Evolutionary conservation across 2,329 filamentous ascomycete species (phyloP).

Genomic region (Aureobasidium sp.): DNA sequence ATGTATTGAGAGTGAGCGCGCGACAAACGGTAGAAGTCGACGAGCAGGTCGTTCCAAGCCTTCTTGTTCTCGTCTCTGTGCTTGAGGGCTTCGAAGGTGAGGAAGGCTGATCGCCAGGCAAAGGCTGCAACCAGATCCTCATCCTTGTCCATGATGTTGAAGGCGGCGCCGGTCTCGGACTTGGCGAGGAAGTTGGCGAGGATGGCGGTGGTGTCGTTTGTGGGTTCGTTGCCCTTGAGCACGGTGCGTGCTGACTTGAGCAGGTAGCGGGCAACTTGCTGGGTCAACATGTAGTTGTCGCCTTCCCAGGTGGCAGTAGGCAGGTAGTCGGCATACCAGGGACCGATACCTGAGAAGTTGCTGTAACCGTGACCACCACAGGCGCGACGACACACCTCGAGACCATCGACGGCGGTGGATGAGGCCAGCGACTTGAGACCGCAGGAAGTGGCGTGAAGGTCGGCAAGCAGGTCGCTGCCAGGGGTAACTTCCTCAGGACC

Average conservation of each 20-base stretch:
- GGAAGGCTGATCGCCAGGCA: constrained; percentile 64
- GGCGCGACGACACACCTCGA: constrained; percentile 65
- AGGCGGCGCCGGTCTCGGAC: constrained; percentile 62
- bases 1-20: constrained; percentile 71
- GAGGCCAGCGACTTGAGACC: constrained; percentile 66
- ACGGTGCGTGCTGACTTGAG: constrained; percentile 67
- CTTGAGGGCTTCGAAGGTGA: constrained; percentile 68
- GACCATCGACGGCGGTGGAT: constrained; percentile 63
- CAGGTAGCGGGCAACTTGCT: constrained; percentile 69
- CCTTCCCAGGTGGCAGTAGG: constrained; percentile 67
- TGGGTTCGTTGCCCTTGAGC: constrained; percentile 52
- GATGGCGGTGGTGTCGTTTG: constrained; percentile 61
- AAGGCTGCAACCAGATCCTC: constrained; percentile 65
- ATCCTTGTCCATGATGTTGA: constrained; percentile 64
- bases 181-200: constrained; percentile 56
- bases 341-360: constrained; percentile 66
- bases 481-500: constrained; percentile 60
- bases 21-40: constrained; percentile 69
- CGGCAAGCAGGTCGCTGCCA: constrained; percentile 60
- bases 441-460: constrained; percentile 69
- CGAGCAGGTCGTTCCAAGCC: constrained; percentile 67
- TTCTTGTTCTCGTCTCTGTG: constrained; percentile 67
- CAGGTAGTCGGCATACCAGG: constrained; percentile 67
- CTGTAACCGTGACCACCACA: constrained; percentile 73
- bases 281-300: constrained; percentile 75